Evolutionary conservation across 1,139 yeast genomes (phyloP), one percentile per base, ranked within the genome.

Genomic region (Arxiozyma bovina): DNA sequence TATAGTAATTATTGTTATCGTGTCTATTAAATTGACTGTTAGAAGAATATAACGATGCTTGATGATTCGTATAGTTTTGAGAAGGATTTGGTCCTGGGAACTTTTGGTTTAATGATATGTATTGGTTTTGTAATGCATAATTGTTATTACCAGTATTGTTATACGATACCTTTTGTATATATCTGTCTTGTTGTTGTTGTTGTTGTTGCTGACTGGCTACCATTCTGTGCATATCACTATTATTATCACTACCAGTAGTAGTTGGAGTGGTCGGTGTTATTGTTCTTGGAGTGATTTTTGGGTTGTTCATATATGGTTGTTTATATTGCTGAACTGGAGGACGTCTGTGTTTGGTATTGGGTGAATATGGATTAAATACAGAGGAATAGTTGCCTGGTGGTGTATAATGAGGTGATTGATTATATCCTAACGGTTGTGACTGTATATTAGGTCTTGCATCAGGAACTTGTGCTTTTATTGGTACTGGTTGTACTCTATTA

Each of bases 61-160:
- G 15, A 46, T 34, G 21, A 38, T 25, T 44, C 4, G 11, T 43
- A 12, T 43, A 25, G 21, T 46, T 46, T 9, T 27, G 42, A 27
- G 42, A 15, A 7, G 30, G 42, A 2, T 43, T 12, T 8, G 51
- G 43, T 15, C 51, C 51, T 8, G 47, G 51, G 17, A 34, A 43
- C 22, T 38, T 46, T 34, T 46, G 43, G 30, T 49, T 49, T 34
- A 42, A 42, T 30, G 51, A 43, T 30, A 47, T 43, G 15, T 46
- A 49, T 43, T 43, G 43, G 23, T 49, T 42, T 34, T 49, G 47
- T 4, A 18, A 34, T 12, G 43, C 15, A 17, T 46, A 38, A 38
- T 38, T 46, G 21, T 22, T 12, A 20, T 9, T 18, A 15, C n/a
- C n/a, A 34, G 3, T 34, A 12, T 45, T 46, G 7, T 30, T 20